These are phyloP conservation scores for Trichocladium antarcticum DNA, from an alignment of 495 filamentous ascomycete genomes.

Conservation along the genomic window DNA sequence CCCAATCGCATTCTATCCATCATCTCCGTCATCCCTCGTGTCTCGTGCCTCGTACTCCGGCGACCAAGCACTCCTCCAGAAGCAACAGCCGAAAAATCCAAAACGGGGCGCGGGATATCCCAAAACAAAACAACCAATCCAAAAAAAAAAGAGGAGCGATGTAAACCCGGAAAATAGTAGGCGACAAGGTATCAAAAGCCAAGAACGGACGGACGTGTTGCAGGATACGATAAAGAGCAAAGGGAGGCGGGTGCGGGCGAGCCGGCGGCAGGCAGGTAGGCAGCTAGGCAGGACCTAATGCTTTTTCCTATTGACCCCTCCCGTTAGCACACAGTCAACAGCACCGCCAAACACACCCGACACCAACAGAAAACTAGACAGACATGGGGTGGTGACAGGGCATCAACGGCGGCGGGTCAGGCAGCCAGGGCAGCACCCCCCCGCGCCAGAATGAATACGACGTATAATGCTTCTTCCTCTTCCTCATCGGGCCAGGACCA, in stretches of 20 bases:
- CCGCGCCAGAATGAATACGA: too few relatives aligned
- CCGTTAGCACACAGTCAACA: too few relatives aligned
- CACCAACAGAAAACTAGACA: too few relatives aligned
- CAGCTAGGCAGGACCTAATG: neutral
- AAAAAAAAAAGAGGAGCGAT: neutral
- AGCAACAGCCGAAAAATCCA: neutral
- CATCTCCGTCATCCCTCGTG: constrained; percentile 1
- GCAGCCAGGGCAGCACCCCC: too few relatives aligned
- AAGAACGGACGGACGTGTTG: neutral
- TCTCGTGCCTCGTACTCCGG: constrained; percentile 11
- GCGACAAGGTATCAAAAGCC: constrained; percentile 28
- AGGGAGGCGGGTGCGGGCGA: too few relatives aligned
- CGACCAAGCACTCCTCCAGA: constrained; percentile 9
- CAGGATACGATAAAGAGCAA: neutral
- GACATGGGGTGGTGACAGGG: too few relatives aligned
- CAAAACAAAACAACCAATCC: neutral
- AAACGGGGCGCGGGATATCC: neutral
- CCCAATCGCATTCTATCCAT: neutral
- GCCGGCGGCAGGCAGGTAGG: constrained; percentile 10
- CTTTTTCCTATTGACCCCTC: too few relatives aligned
- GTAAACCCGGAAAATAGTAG: constrained; percentile 4
- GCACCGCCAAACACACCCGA: too few relatives aligned
- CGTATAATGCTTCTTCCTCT: too few relatives aligned
- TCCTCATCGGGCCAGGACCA: too few relatives aligned
- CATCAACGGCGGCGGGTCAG: too few relatives aligned